Conservation (phyloP, 176 grass and related monocot species). For the Chloris gayana region DNA sequence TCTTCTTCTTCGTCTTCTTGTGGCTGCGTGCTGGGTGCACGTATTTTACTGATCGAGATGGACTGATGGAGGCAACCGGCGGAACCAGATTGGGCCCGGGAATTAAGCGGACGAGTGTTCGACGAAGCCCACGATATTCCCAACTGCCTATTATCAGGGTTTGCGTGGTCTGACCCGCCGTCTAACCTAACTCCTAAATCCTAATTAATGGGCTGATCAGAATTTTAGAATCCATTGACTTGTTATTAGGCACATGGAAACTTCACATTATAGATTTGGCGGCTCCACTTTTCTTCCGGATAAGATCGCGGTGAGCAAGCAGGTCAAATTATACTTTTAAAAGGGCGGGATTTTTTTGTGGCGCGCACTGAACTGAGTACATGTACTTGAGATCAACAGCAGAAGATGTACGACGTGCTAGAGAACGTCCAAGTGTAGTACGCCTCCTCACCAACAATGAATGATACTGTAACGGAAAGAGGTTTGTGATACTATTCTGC, state of each 20-base stretch:
- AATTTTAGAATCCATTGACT: background rate
- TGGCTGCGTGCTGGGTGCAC: background rate
- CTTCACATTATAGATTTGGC: background rate
- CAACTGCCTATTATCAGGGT: background rate
- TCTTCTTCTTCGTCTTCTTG: too few relatives aligned
- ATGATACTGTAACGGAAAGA: background rate
- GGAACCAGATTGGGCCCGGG: background rate
- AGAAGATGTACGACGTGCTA: background rate
- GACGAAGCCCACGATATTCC: background rate
- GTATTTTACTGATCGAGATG: background rate
- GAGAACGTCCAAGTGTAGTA: background rate
- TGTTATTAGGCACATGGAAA: background rate
- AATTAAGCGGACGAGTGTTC: background rate
- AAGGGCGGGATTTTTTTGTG: background rate
- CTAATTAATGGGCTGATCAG: background rate
- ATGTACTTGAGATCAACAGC: background rate
- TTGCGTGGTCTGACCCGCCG: background rate
- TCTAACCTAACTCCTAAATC: background rate
- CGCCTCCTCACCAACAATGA: background rate
- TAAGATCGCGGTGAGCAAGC: background rate
- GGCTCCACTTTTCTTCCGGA: background rate
- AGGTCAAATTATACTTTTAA: background rate
- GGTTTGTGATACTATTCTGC: background rate
- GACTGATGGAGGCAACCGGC: background rate
- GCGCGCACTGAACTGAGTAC: background rate